Percentiles rank a stretch among this genome's conserved stretches.
These are phyloP conservation scores for Neurospora sp. DNA, from an alignment of 495 filamentous ascomycete genomes.

Conservation along the genomic window DNA sequence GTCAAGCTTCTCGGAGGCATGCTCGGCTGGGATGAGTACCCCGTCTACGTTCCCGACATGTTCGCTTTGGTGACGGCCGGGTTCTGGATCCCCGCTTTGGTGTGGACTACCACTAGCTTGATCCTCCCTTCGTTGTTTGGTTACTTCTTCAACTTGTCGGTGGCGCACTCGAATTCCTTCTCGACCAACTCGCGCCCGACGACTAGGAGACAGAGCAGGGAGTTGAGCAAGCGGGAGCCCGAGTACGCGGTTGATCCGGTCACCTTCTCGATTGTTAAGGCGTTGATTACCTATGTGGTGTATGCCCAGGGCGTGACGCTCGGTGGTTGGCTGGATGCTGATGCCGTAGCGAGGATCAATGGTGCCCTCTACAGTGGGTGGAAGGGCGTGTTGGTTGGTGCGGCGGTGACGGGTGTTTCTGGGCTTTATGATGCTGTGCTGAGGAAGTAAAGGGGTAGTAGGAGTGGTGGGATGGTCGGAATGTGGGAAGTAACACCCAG, in stretches of 20 bases:
- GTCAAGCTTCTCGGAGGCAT: conserved; percentile 34
- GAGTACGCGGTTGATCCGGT: conserved; percentile 68
- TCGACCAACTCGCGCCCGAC: conserved; percentile 15
- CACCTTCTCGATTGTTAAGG: conserved; percentile 81
- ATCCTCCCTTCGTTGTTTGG: conserved; percentile 58
- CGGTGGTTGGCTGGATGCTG: conserved; percentile 48
- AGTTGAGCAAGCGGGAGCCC: conserved; percentile 6
- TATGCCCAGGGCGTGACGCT: conserved; percentile 63
- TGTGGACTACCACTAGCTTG: conserved; percentile 68
- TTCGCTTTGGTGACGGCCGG: conserved; percentile 63
- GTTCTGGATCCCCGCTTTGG: conserved; percentile 74
- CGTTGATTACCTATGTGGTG: conserved; percentile 64
- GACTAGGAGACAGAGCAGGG: conserved; percentile 12
- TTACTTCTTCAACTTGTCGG: conserved; percentile 81
- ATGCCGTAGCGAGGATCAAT: conserved; percentile 52
- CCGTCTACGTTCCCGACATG: conserved; percentile 66
- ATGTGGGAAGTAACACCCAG: background rate
- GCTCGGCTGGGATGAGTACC: conserved; percentile 27
- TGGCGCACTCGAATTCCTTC: conserved; percentile 13
- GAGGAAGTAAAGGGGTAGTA: conserved; percentile 44
- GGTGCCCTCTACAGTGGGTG: conserved; percentile 60
- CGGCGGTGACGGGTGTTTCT: conserved; percentile 57
- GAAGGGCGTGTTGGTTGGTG: conserved; percentile 58
- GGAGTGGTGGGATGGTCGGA: background rate
- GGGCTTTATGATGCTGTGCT: conserved; percentile 78